Percentiles rank a stretch among this genome's conserved stretches.
These are phyloP conservation scores for Taiozyma sp. DNA, from an alignment of 1,139 yeast species.

Conservation along the genomic window DNA sequence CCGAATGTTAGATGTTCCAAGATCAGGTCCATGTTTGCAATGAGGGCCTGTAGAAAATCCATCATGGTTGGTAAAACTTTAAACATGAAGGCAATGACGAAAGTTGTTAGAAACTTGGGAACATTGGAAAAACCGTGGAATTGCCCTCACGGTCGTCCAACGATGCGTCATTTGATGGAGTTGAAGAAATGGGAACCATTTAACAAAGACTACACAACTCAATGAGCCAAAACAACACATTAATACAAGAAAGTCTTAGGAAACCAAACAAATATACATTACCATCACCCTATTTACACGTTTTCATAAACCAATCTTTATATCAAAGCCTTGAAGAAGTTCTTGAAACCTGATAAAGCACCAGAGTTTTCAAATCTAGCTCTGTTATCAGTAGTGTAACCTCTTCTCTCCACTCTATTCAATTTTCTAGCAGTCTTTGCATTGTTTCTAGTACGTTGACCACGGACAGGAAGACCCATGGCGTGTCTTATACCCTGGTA, in stretches of 20 bases:
- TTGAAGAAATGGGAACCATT: slow-evolving; percentile 43
- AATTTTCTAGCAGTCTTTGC: slow-evolving; percentile 85
- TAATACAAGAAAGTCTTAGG: background rate
- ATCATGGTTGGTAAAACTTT: slow-evolving; percentile 89
- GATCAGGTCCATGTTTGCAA: slow-evolving; percentile 77
- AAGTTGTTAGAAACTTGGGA: slow-evolving; percentile 63
- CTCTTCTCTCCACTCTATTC: slow-evolving; percentile 69
- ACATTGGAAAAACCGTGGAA: slow-evolving; percentile 92
- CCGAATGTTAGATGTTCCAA: slow-evolving; percentile 60
- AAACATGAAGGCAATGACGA: slow-evolving; percentile 50
- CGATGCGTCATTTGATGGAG: slow-evolving; percentile 83
- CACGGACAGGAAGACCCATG: slow-evolving; percentile 83
- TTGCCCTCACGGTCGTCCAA: slow-evolving; percentile 98
- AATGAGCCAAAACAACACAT: background rate
- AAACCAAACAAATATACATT: background rate
- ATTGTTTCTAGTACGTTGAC: slow-evolving; percentile 89
- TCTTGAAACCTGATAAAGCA: slow-evolving; percentile 17
- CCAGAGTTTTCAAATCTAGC: slow-evolving; percentile 5
- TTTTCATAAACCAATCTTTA: background rate
- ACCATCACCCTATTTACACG: background rate
- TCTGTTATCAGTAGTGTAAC: slow-evolving; percentile 25
- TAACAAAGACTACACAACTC: slow-evolving; percentile 32
- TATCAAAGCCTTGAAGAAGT: slow-evolving; percentile 16
- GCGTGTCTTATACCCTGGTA: slow-evolving; percentile 90
- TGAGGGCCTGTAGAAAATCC: slow-evolving; percentile 91